Conservation (phyloP, 331 rosid species). For the Quercus lobata region DNA sequence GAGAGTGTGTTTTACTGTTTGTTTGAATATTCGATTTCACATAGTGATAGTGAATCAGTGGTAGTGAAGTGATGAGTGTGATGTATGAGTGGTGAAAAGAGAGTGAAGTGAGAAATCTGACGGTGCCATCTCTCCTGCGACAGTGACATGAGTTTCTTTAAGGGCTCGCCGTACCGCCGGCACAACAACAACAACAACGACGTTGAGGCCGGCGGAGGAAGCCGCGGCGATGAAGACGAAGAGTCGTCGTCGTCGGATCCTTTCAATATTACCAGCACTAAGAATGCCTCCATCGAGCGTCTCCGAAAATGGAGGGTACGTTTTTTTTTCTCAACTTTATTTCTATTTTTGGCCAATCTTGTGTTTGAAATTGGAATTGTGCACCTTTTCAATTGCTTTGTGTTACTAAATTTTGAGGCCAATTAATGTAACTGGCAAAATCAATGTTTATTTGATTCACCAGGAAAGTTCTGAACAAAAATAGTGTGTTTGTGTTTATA, state of each 20-base stretch:
- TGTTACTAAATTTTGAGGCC: too few species aligned
- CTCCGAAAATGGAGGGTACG: constrained; percentile 91
- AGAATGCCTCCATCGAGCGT: constrained; percentile 63
- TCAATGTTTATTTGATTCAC: too few species aligned
- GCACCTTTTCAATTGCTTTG: not conserved
- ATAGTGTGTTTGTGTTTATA: not conserved
- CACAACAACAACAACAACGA: constrained; percentile 10
- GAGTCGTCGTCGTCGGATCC: constrained; percentile 37
- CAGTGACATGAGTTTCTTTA: constrained; percentile 52
- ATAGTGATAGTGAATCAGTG: too few species aligned
- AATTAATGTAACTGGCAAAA: too few species aligned
- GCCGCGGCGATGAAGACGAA: constrained; percentile 29
- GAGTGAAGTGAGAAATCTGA: constrained; percentile 17
- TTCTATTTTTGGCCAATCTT: not conserved
- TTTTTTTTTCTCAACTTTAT: not conserved
- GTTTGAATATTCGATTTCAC: too few species aligned
- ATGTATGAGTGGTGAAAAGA: not conserved
- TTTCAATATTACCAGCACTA: constrained; percentile 55
- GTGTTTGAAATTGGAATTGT: too few species aligned
- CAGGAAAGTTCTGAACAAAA: not conserved
- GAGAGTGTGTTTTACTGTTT: too few species aligned
- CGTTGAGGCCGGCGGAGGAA: constrained; percentile 45
- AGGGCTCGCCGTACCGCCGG: constrained; percentile 42
- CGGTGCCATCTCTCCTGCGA: constrained; percentile 99
- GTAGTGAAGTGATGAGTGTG: too few species aligned